A percentile compares a stretch with the other conserved stretches of the same genome.
phyloP scores from a whole-genome alignment of 495 filamentous ascomycete species.

The Penicillium flavigenum region DNA sequence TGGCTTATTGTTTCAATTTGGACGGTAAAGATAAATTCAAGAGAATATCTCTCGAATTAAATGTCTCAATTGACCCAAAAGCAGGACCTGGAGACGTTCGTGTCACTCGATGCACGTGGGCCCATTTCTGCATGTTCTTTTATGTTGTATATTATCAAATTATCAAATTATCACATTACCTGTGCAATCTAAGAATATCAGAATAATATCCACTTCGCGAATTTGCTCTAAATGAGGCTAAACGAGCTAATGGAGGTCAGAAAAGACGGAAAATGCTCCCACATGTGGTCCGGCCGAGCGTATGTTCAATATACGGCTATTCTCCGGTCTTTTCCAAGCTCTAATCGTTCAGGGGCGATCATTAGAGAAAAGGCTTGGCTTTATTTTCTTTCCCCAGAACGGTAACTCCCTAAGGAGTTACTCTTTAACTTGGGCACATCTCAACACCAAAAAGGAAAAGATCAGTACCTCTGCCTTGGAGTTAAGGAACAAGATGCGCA shows the following conservation, averaged over 20 bases:
- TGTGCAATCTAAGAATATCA: neutral
- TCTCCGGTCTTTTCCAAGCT: slow-evolving; percentile 9
- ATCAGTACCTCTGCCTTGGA: neutral
- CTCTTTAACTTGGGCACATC: neutral
- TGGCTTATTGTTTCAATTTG: slow-evolving; percentile 10
- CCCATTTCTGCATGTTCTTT: slow-evolving; percentile 4
- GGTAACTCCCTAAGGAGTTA: neutral
- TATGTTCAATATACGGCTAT: neutral
- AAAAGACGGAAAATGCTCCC: neutral
- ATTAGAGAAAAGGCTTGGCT: neutral
- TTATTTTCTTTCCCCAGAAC: neutral
- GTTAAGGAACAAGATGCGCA: neutral
- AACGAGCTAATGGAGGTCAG: neutral
- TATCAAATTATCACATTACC: neutral
- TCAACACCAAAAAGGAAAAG: neutral
- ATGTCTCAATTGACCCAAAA: slow-evolving; percentile 1
- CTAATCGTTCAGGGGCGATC: slow-evolving; percentile 6
- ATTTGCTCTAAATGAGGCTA: neutral
- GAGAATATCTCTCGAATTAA: neutral
- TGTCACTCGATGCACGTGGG: slow-evolving; percentile 16
- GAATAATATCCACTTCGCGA: neutral
- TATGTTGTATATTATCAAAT: neutral
- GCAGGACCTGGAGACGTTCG: slow-evolving; percentile 9
- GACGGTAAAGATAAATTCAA: neutral
- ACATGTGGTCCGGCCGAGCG: slow-evolving; percentile 4